These are phyloP conservation scores for Carex cristatella DNA, from an alignment of 176 grass and related monocot genomes.

Conservation along the genomic window DNA sequence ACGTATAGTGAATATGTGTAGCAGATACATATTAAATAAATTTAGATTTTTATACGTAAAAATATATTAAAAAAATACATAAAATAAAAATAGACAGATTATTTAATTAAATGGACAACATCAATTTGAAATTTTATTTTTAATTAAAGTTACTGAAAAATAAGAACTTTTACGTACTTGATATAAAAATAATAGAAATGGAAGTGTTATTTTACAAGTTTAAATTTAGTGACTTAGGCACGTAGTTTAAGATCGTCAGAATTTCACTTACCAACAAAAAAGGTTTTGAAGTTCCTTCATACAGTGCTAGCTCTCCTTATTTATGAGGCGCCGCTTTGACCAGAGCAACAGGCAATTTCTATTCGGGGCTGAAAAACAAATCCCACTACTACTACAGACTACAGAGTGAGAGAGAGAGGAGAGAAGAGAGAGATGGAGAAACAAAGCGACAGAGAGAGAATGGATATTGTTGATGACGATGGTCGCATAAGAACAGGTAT, in stretches of 20 bases:
- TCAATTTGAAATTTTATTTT: too few relatives aligned
- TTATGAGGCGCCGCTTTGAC: not conserved
- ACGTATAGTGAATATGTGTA: too few relatives aligned
- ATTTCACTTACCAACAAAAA: constrained; percentile 1
- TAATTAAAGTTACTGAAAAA: too few relatives aligned
- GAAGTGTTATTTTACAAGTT: not conserved
- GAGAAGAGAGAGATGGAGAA: constrained; percentile 29
- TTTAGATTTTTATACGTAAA: too few relatives aligned
- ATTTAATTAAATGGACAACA: too few relatives aligned
- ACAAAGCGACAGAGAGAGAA: constrained; percentile 45
- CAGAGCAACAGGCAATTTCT: not conserved
- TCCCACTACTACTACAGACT: not conserved
- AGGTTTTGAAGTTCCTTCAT: not conserved
- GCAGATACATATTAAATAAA: too few relatives aligned
- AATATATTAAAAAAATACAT: too few relatives aligned
- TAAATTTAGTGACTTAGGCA: not conserved
- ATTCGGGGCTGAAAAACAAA: not conserved
- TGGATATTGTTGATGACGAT: constrained; percentile 50
- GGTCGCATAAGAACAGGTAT: constrained; percentile 77
- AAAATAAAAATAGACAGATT: too few relatives aligned
- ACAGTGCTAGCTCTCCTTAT: not conserved
- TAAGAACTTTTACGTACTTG: rapidly evolving
- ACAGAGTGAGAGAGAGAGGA: not conserved
- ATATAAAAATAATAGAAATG: too few relatives aligned
- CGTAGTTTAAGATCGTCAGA: not conserved